Evolutionary conservation across 2,329 filamentous ascomycete species (phyloP).

Genomic region (Colletotrichum liriopes): DNA sequence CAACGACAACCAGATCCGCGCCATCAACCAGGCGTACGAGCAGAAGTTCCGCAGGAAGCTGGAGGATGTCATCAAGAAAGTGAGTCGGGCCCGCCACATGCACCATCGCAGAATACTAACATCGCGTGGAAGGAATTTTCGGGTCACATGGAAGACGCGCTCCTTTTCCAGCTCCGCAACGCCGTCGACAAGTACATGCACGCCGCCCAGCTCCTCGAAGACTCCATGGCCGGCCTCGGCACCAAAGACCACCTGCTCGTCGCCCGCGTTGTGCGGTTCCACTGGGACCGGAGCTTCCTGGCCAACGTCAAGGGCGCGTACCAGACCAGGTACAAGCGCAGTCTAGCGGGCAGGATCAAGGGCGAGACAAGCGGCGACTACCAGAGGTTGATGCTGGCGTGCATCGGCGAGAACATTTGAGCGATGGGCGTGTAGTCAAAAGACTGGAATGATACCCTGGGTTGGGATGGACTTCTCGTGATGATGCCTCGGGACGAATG

Average conservation of each 20-base stretch:
- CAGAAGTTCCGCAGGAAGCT: conserved; percentile 80
- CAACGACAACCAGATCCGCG: conserved; percentile 87
- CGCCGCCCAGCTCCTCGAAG: conserved; percentile 87
- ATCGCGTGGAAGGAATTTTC: conserved; percentile 76
- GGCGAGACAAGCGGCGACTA: conserved; percentile 92
- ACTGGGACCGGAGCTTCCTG: conserved; percentile 86
- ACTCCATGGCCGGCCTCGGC: conserved; percentile 87
- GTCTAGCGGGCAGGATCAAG: conserved; percentile 79
- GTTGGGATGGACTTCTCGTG: conserved; percentile 8
- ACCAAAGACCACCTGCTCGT: conserved; percentile 89
- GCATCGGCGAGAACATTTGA: conserved; percentile 62
- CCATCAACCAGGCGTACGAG: conserved; percentile 83
- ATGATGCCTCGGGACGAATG: neutral
- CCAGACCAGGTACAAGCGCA: conserved; percentile 77
- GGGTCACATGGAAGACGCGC: conserved; percentile 91
- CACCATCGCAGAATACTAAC: neutral
- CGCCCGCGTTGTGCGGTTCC: conserved; percentile 81
- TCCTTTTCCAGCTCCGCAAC: conserved; percentile 83
- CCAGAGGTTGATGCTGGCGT: conserved; percentile 81
- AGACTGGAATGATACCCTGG: conserved; percentile 33
- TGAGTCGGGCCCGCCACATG: conserved; percentile 52
- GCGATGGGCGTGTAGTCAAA: neutral
- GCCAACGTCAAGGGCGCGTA: conserved; percentile 86
- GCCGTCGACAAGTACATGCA: conserved; percentile 87
- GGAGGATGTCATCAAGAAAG: conserved; percentile 80